These are phyloP conservation scores for Closterium sp. DNA, from an alignment of 139 green algal genomes.

Conservation along the genomic window DNA sequence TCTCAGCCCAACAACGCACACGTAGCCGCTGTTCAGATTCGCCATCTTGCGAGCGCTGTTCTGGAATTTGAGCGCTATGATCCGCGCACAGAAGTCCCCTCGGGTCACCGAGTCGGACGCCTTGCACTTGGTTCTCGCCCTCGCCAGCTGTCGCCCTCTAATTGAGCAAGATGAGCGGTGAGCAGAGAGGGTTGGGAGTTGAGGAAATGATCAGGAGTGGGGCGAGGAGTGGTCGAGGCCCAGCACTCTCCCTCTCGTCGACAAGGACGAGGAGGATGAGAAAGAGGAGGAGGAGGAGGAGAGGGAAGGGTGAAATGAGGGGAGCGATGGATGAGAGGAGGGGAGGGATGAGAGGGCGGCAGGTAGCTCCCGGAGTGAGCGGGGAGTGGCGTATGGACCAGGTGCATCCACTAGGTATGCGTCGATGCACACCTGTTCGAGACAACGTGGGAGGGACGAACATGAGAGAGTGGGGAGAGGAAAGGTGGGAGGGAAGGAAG, in stretches of 20 bases:
- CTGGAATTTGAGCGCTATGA: neutral
- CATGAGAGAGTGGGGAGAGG: neutral
- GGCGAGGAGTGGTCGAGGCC: neutral
- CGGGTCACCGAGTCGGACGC: neutral
- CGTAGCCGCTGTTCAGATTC: no score
- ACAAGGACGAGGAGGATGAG: neutral
- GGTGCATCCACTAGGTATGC: neutral
- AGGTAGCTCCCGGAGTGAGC: neutral
- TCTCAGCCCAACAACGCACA: no score
- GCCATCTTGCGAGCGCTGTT: no score
- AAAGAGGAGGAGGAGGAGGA: neutral
- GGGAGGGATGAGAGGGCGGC: neutral
- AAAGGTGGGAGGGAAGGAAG: neutral
- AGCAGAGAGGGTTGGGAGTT: neutral
- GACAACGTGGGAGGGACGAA: neutral
- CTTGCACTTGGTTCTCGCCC: neutral
- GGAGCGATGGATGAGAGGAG: neutral
- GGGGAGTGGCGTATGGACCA: neutral
- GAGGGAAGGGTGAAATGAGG: no score
- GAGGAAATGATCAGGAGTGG: neutral
- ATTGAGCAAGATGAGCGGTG: neutral
- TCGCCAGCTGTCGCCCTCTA: neutral
- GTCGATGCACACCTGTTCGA: neutral
- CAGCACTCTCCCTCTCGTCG: neutral
- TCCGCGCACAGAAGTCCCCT: neutral